Evolutionary conservation across 192 early-diverging fungal genomes (phyloP), one percentile per base, ranked within the genome.

Genomic region (Gamsiella multidivaricata): DNA sequence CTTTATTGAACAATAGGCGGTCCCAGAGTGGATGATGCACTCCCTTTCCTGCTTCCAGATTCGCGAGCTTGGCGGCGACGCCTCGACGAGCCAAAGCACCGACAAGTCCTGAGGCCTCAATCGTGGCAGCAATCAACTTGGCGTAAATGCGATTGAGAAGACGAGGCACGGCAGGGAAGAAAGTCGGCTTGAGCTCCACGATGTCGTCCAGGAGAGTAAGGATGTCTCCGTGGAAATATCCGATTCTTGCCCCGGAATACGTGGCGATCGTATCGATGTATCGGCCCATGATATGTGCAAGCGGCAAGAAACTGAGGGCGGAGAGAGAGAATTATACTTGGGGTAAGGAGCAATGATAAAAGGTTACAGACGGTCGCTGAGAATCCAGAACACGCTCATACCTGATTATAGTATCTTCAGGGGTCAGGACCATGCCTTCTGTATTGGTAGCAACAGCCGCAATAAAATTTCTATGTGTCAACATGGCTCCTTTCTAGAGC

Each of bases 81-180:
- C 87, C 91, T 14, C 61, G 65, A 33, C 88, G 86, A 9, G 88
- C 80, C 43, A 92, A 43, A 0, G 46, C 54, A 6, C 86, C 86
- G 1, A 68, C 66, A 0, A 70, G 22, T 0, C 90, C 89, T 0
- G 91, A 85, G 0, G 90, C 90, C 23, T 88, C 74, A 45, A 92
- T 41, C 2, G 86, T 87, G 0, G 65, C 61, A 9, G 70, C 50
- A 20, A 64, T 47, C 25, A 88, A 17, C 20, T 79, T 82, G 37
- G 69, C 90, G 71, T 97, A 92, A 57, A 98, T 91, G 51, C 94
- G 89, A 84, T 94, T 97, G 60, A 96, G 80, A 47, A 98, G 73
- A 5, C 96, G 88, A 9, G 97, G 96, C 14, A 98, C 97, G 15
- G 91, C 85, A 59, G 79, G 82, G 65, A 98, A 95, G 33, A 93